A percentile compares a stretch with the other conserved stretches of the same genome.
phyloP scores from a whole-genome alignment of 495 filamentous ascomycete species.

The Penicillium cinerascens region DNA sequence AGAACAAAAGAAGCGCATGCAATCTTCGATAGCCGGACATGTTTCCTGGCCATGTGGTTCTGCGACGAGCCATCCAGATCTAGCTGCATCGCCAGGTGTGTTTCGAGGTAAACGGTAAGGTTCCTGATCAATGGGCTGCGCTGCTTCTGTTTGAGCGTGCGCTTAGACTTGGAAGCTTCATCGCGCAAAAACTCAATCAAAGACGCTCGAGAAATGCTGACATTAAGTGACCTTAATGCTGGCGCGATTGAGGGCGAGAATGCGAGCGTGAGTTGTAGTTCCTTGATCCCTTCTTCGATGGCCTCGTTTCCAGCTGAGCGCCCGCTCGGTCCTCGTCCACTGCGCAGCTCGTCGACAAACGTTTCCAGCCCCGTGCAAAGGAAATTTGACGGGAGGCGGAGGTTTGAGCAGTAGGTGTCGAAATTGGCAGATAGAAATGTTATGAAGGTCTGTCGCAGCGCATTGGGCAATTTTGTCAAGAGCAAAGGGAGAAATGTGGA shows the following conservation, averaged over 20 bases:
- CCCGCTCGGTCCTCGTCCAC: not conserved
- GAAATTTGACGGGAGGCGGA: constrained; percentile 41
- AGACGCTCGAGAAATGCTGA: constrained; percentile 40
- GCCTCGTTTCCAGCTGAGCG: constrained; percentile 1
- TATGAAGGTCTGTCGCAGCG: constrained; percentile 48
- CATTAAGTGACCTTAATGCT: constrained; percentile 44
- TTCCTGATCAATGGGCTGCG: constrained; percentile 38
- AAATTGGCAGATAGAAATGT: constrained; percentile 50
- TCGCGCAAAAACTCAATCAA: constrained; percentile 24
- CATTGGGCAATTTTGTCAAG: constrained; percentile 48
- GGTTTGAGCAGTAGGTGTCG: constrained; percentile 44
- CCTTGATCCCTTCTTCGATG: constrained; percentile 34
- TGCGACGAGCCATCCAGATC: constrained; percentile 26
- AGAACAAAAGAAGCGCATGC: constrained; percentile 54
- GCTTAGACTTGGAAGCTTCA: not conserved
- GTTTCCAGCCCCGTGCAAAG: constrained; percentile 31
- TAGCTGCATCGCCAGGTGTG: constrained; percentile 49
- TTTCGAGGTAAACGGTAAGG: constrained; percentile 41
- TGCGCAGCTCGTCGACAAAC: constrained; percentile 25
- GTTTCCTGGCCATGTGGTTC: constrained; percentile 20
- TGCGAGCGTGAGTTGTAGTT: constrained; percentile 39
- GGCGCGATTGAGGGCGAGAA: constrained; percentile 40
- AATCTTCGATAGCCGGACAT: constrained; percentile 47
- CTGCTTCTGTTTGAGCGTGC: constrained; percentile 12
- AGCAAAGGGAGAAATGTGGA: constrained; percentile 52